Evolutionary conservation across 495 filamentous ascomycete species (phyloP), one percentile per base, ranked within the genome.

Genomic region (Hypoxylon subgilvum): DNA sequence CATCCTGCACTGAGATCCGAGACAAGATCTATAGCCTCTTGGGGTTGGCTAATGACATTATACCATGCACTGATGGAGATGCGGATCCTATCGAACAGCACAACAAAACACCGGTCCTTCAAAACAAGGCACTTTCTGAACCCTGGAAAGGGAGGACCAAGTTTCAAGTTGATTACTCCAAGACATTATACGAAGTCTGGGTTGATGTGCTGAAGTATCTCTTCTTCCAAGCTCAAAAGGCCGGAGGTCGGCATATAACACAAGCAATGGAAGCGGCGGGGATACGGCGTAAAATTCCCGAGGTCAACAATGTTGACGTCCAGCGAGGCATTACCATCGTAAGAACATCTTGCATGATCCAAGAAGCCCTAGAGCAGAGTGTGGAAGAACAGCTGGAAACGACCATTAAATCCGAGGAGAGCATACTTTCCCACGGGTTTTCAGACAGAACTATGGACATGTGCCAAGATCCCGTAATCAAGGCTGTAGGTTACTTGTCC

Each of bases 31-130:
- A 49, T 38, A 32, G 45, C 1, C 32, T 49, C 2, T 8, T 49
- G 17, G 45, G 45, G 6, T 10, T 49, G n/a, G 45, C 45, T 12
- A 49, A 38, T 23, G 45, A 49, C 17, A 36, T 49, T 19, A 23
- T 3, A 7, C 32, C 45, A 1, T 25, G 38, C 21, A 23, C 45
- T 12, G 31, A 49, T 49, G 18, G n/a, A 23, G 19, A 4, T 25
- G n/a, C 16, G 7, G 45, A 27, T 8, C 31, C 30, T 8, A 38
- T 38, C 12, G 31, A 14, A 10, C 30, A 36, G 19, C 8, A 36
- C 12, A 38, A 27, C 21, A n/a, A 23, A 16, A 16, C 7, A 4
- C 45, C 38, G 6, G 18, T 23, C 8, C 17, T 21, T 14, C 30
- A 38, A 27, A 13, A 49, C 12, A 21, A 49, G 17, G 10, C 12